Base-by-base conservation (phyloP, 208 protist genomes). In the Leishmania gerbilli region DNA sequence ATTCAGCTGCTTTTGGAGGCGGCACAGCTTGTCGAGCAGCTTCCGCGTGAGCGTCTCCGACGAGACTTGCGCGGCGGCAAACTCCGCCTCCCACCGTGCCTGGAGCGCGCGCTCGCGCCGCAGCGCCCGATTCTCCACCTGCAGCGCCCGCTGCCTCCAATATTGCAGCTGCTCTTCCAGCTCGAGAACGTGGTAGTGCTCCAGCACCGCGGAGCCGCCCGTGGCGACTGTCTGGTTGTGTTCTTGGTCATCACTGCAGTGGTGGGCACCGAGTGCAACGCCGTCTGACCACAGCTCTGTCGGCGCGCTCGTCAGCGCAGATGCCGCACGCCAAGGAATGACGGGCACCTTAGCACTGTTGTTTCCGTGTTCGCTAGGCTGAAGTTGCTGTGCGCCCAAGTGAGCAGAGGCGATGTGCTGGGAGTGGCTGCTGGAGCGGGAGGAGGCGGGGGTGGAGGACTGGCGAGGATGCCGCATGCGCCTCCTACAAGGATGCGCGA, bases 101-200 rank as follows among this genome's bases (percentile, higher is more conserved):
- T 82, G 80, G 3, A 82, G 74, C 37, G 56, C 40, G 0, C 78
- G 77, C 49, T 82, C 78, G 1, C 78, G 37, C 34, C 55, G 77
- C 47, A 82, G 67, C 15, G 40, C 75, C 9, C 56, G 65, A 11
- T 74, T 51, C 79, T 81, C 82, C 40, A 75, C 65, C 42, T 67
- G 31, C 64, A 86, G 67, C 13, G 82, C 82, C 19, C 74, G 82
- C 71, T 82, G 55, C 74, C 82, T 78, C 82, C 82, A 86, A 60
- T 82, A 82, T 37, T 76, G 78, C 65, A 86, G 78, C 78, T 82
- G 77, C 34, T 86, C 82, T 60, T 86, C 82, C 21, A 86, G 53
- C 56, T 86, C 82, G 15, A 79, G 40, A 24, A 86, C 42, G 75
- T 82, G 82, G 58, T 86, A 82, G 72, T 81, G 82, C 67, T 81